Evolutionary conservation across 345 rosid genomes (phyloP), one percentile per base, ranked within the genome.

Genomic region (Brassica incana): DNA sequence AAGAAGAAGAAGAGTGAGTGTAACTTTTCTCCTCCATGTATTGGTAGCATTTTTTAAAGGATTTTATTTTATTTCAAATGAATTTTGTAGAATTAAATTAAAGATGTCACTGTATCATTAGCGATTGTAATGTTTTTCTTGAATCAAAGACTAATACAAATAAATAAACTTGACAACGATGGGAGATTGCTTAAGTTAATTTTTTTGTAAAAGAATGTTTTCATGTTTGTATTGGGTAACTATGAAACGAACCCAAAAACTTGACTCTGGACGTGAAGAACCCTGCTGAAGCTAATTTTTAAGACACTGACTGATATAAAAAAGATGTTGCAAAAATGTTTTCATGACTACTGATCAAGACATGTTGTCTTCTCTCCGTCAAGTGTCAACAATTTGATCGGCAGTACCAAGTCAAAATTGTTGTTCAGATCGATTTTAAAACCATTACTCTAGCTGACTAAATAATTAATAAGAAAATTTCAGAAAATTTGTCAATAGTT

Each of bases 1-100:
- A 82, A 56, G 61, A 32, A 64, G 52, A 32, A 64, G 52, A 71
- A 18, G 73, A 65, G 15, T 29, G 64, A 70, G 92, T 89, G 91
- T 27, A 86, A 83, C 3, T 6, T 50, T 43, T 43, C 16, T 11
- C 45, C 5, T 10, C 20, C 10, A 59, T 78, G 72, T 65, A 72
- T 65, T 78, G 72, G 67, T 72, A 65, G 48, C 61, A 65, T 15
- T 70, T 8, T 25, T 71, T 1, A 27, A 52, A 30, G 14, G 23
- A 32, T 15, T 69, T 30, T 15, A 8, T 3, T 56, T 56, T 54
- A 50, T 50, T 67, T 18, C 2, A 69, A 30, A 50, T 50, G 58
- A 65, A 71, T 71, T 54, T 78, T 71, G 72, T 65, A 65, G 50
- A 56, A 8, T 29, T n/a, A 4, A 60, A 36, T 20, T 5, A 78